Base-by-base conservation (phyloP, 192 early-diverging fungal species). In the Umbelopsis ramanniana region DNA sequence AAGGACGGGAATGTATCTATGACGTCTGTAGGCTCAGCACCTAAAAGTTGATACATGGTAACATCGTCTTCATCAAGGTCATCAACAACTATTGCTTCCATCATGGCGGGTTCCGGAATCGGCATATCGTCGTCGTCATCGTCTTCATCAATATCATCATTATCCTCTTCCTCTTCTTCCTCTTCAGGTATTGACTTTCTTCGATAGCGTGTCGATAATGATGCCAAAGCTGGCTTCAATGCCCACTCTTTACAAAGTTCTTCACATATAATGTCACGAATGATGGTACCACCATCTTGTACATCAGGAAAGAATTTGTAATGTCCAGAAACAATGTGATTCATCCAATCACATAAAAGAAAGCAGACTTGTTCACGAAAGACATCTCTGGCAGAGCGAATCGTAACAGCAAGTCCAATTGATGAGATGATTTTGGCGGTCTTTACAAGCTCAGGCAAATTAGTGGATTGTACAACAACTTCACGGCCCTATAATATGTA, bases 311-410 rank as follows among this genome's bases (percentile, higher is more conserved):
- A 74, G 63, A 72, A 75, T 55, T 69, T 68, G 33, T 82, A 79
- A 38, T 74, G 81, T 53, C 89, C 86, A 74, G 86, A 87, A 17
- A 88, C 83, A 15, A 98, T 80, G 46, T 92, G 89, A 21, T 90
- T 87, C 12, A 98, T 82, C 95, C 96, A 98, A 7, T 88, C 84
- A 46, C 97, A 81, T 6, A 94, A 83, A 35, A 93, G 75, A 33
- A 88, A 91, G 23, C 91, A 91, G 26, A 93, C 85, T 72, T 93
- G 89, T 82, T 98, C 96, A 57, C 95, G 91, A 74, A 96, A 93
- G 0, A 90, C 84, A 71, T 96, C 92, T 40, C 94, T 83, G 0
- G 91, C 89, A 5, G 93, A 89, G 15, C 93, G 88, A 43, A 98
- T 90, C 0, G 93, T 91, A 14, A 94, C 91, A 63, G 89, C 86